Evolutionary conservation across 495 filamentous ascomycete species (phyloP).

Genomic region (Penicillium maclennaniae): DNA sequence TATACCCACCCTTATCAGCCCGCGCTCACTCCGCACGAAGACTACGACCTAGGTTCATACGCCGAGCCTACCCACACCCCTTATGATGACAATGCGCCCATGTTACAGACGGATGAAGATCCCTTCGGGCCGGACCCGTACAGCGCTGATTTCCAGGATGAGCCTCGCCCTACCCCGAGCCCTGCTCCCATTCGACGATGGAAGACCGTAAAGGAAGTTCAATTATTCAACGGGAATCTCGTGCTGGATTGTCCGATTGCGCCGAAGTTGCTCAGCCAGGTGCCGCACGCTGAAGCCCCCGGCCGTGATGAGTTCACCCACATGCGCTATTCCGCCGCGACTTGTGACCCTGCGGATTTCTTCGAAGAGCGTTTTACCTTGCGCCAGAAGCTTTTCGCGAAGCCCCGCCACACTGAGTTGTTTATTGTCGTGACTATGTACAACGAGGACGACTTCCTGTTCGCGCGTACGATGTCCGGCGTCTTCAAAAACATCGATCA

Average conservation of each 20-base stretch:
- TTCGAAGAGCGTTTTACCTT: slow-evolving; percentile 85
- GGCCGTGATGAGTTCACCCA: slow-evolving; percentile 98
- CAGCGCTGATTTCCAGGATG: slow-evolving; percentile 41
- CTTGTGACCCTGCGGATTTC: slow-evolving; percentile 90
- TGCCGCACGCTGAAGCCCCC: slow-evolving; percentile 72
- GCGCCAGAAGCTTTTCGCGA: slow-evolving; percentile 90
- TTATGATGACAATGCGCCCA: slow-evolving; percentile 60
- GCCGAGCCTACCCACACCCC: slow-evolving; percentile 44
- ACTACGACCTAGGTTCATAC: slow-evolving; percentile 53
- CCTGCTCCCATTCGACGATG: slow-evolving; percentile 79
- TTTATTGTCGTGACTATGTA: slow-evolving; percentile 99
- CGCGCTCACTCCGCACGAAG: slow-evolving; percentile 48
- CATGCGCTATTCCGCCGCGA: slow-evolving; percentile 96
- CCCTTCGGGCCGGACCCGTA: slow-evolving; percentile 57
- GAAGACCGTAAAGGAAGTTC: slow-evolving; percentile 98
- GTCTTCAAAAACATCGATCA: slow-evolving; percentile 98
- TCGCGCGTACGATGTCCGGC: slow-evolving; percentile 94
- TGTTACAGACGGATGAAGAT: slow-evolving; percentile 49
- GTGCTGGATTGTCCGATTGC: slow-evolving; percentile 97
- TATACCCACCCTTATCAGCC: slow-evolving; percentile 80
- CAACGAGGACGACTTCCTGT: slow-evolving; percentile 96
- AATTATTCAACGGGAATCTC: slow-evolving; percentile 93
- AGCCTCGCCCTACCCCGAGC: slow-evolving; percentile 50
- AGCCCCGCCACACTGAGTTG: slow-evolving; percentile 88
- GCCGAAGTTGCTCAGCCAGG: slow-evolving; percentile 76